Percentiles rank a stretch among this genome's conserved stretches.
Evolutionary conservation across 2,329 filamentous ascomycete genomes (phyloP).

Genomic region (Sclerotinia sclerotiorum): DNA sequence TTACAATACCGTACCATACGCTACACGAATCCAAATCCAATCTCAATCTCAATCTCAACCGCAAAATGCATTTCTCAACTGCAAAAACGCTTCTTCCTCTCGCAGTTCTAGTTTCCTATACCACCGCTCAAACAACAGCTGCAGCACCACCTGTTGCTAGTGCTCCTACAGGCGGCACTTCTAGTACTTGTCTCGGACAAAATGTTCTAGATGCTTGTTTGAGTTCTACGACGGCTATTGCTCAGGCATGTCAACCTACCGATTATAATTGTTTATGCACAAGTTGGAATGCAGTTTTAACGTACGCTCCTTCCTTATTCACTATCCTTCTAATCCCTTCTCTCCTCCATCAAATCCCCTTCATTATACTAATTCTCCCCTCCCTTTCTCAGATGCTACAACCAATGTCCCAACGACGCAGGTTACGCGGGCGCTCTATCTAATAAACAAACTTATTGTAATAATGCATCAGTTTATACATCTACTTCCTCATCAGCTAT

Average conservation of each 20-base stretch:
- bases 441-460: slow-evolving; percentile 34
- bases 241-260: slow-evolving; percentile 38
- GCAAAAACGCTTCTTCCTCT: slow-evolving; percentile 28
- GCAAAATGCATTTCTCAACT: slow-evolving; percentile 26
- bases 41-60: not conserved
- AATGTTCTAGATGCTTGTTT: slow-evolving; percentile 44
- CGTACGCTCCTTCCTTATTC: slow-evolving; percentile 40
- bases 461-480: slow-evolving; percentile 31
- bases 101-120: slow-evolving; percentile 37
- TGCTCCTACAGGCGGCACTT: not conserved
- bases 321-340: not conserved
- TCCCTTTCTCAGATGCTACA: slow-evolving; percentile 53
- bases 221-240: slow-evolving; percentile 41
- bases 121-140: slow-evolving; percentile 33
- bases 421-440: slow-evolving; percentile 30
- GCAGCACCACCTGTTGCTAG: slow-evolving; percentile 21
- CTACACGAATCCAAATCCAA: not conserved
- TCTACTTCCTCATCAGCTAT: slow-evolving; percentile 28
- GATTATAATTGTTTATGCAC: slow-evolving; percentile 55
- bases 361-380: not conserved
- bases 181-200: slow-evolving; percentile 40
- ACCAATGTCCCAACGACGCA: slow-evolving; percentile 58
- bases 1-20: not conserved
- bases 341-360: not conserved
- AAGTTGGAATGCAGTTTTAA: slow-evolving; percentile 53